A percentile compares a stretch with the other conserved stretches of the same genome.
phyloP scores from a whole-genome alignment of 1,284 basidiomycete genomes.

The Coniferiporia weirii region DNA sequence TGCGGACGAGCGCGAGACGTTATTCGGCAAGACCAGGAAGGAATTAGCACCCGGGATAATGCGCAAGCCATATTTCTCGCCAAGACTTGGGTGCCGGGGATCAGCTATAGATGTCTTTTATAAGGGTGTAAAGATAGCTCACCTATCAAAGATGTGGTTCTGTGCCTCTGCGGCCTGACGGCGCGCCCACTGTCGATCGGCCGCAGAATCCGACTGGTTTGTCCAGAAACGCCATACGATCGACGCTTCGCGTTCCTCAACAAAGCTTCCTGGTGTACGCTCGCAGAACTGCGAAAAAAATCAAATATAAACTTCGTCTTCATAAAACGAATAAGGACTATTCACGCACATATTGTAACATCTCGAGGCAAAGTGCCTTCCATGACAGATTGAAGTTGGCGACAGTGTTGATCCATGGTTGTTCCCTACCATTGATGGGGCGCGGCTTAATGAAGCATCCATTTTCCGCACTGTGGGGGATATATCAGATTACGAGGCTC shows the following conservation, averaged over 20 bases:
- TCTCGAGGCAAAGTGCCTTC: slow-evolving; percentile 76
- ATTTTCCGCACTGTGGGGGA: slow-evolving; percentile 65
- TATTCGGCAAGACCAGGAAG: slow-evolving; percentile 82
- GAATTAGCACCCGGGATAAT: slow-evolving; percentile 74
- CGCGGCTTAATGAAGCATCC: slow-evolving; percentile 77
- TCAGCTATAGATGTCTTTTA: not conserved
- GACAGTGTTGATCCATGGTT: slow-evolving; percentile 73
- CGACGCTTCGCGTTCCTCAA: slow-evolving; percentile 82
- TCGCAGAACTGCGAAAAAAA: slow-evolving; percentile 77
- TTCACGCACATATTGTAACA: slow-evolving; percentile 67
- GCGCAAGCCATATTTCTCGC: slow-evolving; percentile 74
- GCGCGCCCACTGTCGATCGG: slow-evolving; percentile 67
- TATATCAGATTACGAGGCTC: not conserved
- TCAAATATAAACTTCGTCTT: not conserved
- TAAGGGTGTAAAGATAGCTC: slow-evolving; percentile 16
- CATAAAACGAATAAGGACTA: not conserved
- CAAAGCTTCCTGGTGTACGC: slow-evolving; percentile 78
- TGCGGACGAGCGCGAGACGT: slow-evolving; percentile 75
- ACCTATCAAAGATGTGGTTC: slow-evolving; percentile 84
- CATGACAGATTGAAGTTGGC: slow-evolving; percentile 73
- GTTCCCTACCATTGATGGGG: slow-evolving; percentile 25
- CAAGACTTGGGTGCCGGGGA: slow-evolving; percentile 43
- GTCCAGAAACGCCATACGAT: slow-evolving; percentile 83
- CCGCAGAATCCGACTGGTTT: slow-evolving; percentile 36
- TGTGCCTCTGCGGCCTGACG: slow-evolving; percentile 86